Base-by-base conservation (phyloP, 306 rosid species). In the Medicago ruthenica region DNA sequence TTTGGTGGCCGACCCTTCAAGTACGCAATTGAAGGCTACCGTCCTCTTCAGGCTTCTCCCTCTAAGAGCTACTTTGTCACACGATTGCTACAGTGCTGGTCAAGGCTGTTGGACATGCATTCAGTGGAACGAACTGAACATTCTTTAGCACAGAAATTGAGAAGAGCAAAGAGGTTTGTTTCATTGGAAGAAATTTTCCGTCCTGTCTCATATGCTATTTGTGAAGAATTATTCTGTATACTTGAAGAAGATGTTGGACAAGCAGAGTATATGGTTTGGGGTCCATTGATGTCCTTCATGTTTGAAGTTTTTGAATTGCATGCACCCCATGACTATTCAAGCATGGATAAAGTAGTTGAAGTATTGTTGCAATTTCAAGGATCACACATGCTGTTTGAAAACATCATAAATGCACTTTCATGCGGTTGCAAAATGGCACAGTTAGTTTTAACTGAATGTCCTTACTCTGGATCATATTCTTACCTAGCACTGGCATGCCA, bases 401-500 rank as follows among this genome's bases (percentile, higher is more conserved):
- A 87, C 81, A 65, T 92, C 62, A 76, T 92, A 72, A 84, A 81
- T 64, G 97, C 98, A 76, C 91, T 95, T 64, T 89, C 93, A 4
- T 77, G 82, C 47, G 83, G 89, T 74, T 92, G 99, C 79, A 95
- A 87, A 80, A 79, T 85, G 61, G 86, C 97, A 67, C 69, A 82
- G 4, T 80, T 95, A 69, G 74, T 88, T 83, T 69, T 95, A 39
- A 83, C 85, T 9, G 97, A 89, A 74, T 90, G 97, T 74, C 98
- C 98, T 54, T 92, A 81, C 78, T 85, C 99, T 39, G 99, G 99
- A 79, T 90, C 99, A 58, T 95, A 92, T 83, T 81, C 97, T 70
- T 88, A 92, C 82, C 99, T 95, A 80, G 90, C 93, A 48, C 75
- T 95, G 83, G 91, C 90, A 7, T 92, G 97, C 63, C 93, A 90